phyloP scores from a whole-genome alignment of 371 early-diverging fungal species.

The Chytridium lagenaria region DNA sequence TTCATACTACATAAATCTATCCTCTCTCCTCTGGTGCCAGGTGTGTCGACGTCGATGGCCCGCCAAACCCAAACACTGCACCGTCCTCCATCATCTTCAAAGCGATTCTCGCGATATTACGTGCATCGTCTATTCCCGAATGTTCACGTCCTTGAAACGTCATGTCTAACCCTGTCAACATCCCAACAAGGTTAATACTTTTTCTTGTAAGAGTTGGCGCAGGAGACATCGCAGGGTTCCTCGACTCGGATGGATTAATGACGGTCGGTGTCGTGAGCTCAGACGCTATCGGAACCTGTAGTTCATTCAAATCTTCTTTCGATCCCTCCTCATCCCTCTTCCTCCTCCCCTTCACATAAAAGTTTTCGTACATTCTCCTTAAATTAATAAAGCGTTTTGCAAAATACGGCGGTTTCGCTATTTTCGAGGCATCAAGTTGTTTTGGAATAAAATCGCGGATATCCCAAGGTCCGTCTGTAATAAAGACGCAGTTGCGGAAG shows the following conservation, averaged over 20 bases:
- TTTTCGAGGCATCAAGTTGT: not conserved
- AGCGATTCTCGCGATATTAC: conserved; percentile 57
- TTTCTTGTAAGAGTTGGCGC: too few relatives aligned
- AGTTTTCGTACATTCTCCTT: not conserved
- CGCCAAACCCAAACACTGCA: not conserved
- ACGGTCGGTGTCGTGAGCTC: too few relatives aligned
- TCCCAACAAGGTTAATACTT: conserved; percentile 60
- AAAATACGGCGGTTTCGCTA: not conserved
- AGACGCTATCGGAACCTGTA: too few relatives aligned
- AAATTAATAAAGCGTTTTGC: not conserved
- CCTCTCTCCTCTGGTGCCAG: too few relatives aligned
- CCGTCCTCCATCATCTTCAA: conserved; percentile 47
- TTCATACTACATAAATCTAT: too few relatives aligned
- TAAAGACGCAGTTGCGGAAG: conserved; percentile 39
- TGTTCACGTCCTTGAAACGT: conserved; percentile 76
- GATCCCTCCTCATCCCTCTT: too few relatives aligned
- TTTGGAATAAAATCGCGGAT: conserved; percentile 60
- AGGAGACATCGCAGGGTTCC: too few relatives aligned
- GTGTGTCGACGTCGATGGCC: too few relatives aligned
- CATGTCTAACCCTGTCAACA: conserved; percentile 66
- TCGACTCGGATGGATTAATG: too few relatives aligned
- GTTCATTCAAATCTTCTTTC: too few relatives aligned
- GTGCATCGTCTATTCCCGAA: conserved; percentile 81
- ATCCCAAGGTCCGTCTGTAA: conserved; percentile 82
- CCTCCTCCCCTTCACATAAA: not conserved